Base-by-base conservation (phyloP, 768 basidiomycete species). In the Phylloporus sp. region DNA sequence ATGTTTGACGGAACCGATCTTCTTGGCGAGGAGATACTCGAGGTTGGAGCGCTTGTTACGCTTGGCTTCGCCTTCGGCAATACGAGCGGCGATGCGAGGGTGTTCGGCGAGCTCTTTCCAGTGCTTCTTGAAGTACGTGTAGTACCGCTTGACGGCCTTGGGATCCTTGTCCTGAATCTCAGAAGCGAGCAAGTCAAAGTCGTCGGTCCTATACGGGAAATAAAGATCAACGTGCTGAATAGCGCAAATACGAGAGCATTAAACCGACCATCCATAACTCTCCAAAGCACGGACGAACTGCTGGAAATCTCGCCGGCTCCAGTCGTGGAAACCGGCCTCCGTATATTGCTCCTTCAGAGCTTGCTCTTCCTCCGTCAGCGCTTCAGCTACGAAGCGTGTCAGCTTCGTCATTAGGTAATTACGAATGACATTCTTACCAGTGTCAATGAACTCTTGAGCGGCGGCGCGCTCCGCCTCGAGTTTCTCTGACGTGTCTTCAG, bases 261-360 rank as follows among this genome's bases (percentile, higher is more conserved):
- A 9, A n/a, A 69, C 80, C 13, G 49, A 88, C 86, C 90, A 89
- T 49, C 94, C 94, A 60, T 90, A 81, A 11, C 69, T 72, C 62
- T 86, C 89, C n/a, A 82, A 66, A 2, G 81, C 88, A 32, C 82
- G 79, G 38, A 94, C 75, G 59, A 98, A 88, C 58, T 87, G 88
- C 59, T 93, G 92, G 73, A 93, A 97, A 62, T 97, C 93, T 29
- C 91, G 80, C 55, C 90, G 79, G 63, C 84, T 88, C 95, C 95
- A 97, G 54, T 86, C 82, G 26, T 82, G 79, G 71, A 97, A 97
- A 14, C 94, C 94, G 44, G 85, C 72, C 26, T 73, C 74, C 7
- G 81, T 78, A 24, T 87, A 80, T 36, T 75, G 78, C 24, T 95
- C 91, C 69, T 95, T 97, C 61, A 80, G 73, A 5, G 78, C 76